Evolutionary conservation across 2,329 filamentous ascomycete genomes (phyloP), one percentile per base, ranked within the genome.

Genomic region (Monosporascus sp.): DNA sequence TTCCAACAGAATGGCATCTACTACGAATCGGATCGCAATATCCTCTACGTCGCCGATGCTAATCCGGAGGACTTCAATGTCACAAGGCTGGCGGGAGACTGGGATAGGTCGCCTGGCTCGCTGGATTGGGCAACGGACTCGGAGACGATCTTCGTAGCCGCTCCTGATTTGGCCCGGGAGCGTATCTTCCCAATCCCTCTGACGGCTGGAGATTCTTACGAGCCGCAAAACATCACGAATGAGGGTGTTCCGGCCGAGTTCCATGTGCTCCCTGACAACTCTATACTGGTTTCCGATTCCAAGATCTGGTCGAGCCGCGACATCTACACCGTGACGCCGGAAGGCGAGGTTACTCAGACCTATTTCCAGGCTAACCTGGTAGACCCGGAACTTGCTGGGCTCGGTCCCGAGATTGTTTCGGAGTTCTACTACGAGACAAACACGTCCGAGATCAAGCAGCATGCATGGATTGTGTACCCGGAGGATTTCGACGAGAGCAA

Each of bases 1-100:
- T 66, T 86, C 50, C 80, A 82, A 59, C 85, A 84, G 82, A 75
- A 77, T 54, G 76, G 76, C 2, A 77, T 81, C 53, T 73, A 76
- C 8, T 87, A 87, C 61, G 84, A 88, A 64, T 67, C 68, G 19
- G 68, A 70, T 50, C 68, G 67, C n/a, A 64, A 60, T 49, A 69
- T 68, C 24, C 48, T 70, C 11, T 70, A 70, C 51, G 59, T 70
- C 20, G 67, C 68, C 40, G 56, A 63, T 34, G 73, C 80, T 2
- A 79, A 86, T 63, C 76, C 79, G 59, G 70, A 71, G 3, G 64
- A 77, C 46, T 79, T 77, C 55, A 64, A 69, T 34, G 64, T 70
- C 37, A 66, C 59, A 16, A 61, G 62, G 2, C 63, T 70, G 19
- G 67, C 68, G 5, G 57, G 59, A 7, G 54, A 66, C 26, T 69